Percentiles rank a stretch among this genome's conserved stretches.
Evolutionary conservation across 495 filamentous ascomycete species (phyloP).

Genomic region (Durotheca rogersii): DNA sequence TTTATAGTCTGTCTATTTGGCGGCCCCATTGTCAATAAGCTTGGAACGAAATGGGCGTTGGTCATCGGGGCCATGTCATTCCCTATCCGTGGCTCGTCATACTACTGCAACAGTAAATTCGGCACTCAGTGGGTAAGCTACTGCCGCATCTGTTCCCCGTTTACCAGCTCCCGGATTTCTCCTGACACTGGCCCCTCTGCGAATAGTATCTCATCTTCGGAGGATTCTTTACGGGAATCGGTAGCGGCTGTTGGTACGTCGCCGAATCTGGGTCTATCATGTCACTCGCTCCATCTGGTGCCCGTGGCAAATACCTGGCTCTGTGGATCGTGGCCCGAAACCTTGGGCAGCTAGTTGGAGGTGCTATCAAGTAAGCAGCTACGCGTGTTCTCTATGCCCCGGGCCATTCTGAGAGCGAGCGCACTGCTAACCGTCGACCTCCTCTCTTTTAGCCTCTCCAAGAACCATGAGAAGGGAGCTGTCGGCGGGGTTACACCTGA

Average conservation of each 20-base stretch:
- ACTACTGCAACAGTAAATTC: conserved; percentile 53
- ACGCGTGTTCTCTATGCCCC: conserved; percentile 37
- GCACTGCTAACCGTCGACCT: conserved; percentile 42
- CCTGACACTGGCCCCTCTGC: conserved; percentile 4
- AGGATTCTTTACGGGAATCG: conserved; percentile 48
- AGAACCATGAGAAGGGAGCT: conserved; percentile 21
- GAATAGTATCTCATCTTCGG: conserved; percentile 45
- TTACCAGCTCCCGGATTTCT: background rate
- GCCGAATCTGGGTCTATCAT: conserved; percentile 53
- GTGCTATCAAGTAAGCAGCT: conserved; percentile 48
- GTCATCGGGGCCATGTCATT: conserved; percentile 51
- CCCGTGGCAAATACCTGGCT: conserved; percentile 47
- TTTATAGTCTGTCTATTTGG: conserved; percentile 40
- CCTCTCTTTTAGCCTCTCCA: conserved; percentile 35
- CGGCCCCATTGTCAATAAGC: conserved; percentile 46
- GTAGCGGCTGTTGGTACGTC: conserved; percentile 50
- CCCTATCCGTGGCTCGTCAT: conserved; percentile 48
- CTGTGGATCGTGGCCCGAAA: conserved; percentile 53
- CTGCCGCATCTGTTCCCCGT: background rate
- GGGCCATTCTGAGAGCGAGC: conserved; percentile 40
- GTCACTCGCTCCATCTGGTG: conserved; percentile 47
- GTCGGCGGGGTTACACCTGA: conserved; percentile 24
- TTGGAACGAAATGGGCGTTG: conserved; percentile 48
- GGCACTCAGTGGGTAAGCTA: conserved; percentile 48
- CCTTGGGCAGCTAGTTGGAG: conserved; percentile 50